phyloP scores from a whole-genome alignment of 192 early-diverging fungal species.

The Coemansia sp. region DNA sequence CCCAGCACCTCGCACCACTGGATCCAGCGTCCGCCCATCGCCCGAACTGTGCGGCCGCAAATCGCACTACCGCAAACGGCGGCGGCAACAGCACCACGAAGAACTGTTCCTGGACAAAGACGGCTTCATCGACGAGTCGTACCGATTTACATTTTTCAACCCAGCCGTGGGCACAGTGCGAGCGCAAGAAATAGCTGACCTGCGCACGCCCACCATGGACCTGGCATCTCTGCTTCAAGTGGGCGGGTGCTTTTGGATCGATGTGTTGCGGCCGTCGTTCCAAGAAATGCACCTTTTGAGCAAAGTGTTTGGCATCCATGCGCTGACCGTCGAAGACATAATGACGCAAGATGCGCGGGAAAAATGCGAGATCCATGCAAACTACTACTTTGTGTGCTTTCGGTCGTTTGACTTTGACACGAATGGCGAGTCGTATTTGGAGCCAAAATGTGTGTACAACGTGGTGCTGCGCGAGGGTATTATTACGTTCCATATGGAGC shows the following conservation, averaged over 20 bases:
- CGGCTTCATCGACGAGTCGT: constrained; percentile 56
- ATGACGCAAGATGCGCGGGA: constrained; percentile 88
- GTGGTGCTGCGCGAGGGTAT: constrained; percentile 69
- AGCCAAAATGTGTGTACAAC: constrained; percentile 67
- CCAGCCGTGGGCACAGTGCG: constrained; percentile 64
- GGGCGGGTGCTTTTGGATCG: constrained; percentile 74
- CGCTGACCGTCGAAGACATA: constrained; percentile 89
- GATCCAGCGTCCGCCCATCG: not conserved
- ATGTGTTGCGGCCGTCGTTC: constrained; percentile 64
- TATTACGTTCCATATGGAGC: constrained; percentile 82
- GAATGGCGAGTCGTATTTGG: constrained; percentile 61
- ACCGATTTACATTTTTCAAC: constrained; percentile 70
- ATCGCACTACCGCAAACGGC: not conserved
- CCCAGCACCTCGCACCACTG: not conserved
- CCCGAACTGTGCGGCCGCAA: not conserved
- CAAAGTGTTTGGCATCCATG: constrained; percentile 73
- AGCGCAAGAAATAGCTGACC: constrained; percentile 57
- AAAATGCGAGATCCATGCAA: constrained; percentile 72
- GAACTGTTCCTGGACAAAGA: constrained; percentile 54
- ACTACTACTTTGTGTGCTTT: constrained; percentile 93
- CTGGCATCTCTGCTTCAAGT: constrained; percentile 36
- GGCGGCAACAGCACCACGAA: constrained; percentile 36
- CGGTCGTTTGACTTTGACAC: constrained; percentile 71
- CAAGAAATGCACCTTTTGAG: constrained; percentile 65
- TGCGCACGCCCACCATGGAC: constrained; percentile 51